A percentile compares a stretch with the other conserved stretches of the same genome.
Conservation (phyloP, 208 protist species). For the Trypanosoma lewisi region DNA sequence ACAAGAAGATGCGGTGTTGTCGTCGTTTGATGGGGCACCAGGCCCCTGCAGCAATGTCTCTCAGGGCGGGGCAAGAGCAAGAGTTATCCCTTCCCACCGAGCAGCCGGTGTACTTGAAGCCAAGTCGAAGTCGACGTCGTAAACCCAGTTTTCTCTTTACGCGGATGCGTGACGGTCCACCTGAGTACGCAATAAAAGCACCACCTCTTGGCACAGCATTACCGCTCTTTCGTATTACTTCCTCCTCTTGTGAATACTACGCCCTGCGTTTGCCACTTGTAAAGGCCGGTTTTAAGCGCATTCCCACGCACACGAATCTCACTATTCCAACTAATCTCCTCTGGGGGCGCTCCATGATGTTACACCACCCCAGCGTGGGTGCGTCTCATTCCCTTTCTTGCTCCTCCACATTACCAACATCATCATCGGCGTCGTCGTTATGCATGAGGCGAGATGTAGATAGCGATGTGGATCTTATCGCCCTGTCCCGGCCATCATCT, state of each 20-base stretch:
- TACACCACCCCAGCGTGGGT: conserved; percentile 13
- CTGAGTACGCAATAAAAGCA: conserved; percentile 28
- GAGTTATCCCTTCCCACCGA: conserved; percentile 8
- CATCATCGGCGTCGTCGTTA: conserved; percentile 7
- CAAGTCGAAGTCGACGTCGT: conserved; percentile 49
- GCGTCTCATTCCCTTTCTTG: neutral
- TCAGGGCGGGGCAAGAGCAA: neutral
- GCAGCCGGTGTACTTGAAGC: conserved; percentile 70
- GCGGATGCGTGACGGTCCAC: conserved; percentile 54
- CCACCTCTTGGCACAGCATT: conserved; percentile 48
- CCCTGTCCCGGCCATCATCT: neutral
- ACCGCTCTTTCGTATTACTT: conserved; percentile 78
- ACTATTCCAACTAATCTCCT: conserved; percentile 56
- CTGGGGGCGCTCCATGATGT: conserved; percentile 71
- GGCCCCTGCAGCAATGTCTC: neutral
- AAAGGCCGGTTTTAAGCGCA: conserved; percentile 77
- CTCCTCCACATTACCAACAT: neutral
- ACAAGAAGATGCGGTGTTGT: neutral
- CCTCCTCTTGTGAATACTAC: conserved; percentile 94
- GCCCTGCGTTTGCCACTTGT: conserved; percentile 91
- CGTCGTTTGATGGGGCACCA: neutral
- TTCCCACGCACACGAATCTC: conserved; percentile 25
- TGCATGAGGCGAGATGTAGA: neutral
- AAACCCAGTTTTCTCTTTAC: conserved; percentile 79
- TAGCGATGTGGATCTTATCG: neutral